These are phyloP conservation scores for Cynara cardunculus DNA, from an alignment of 129 eudicot genomes.

Conservation along the genomic window DNA sequence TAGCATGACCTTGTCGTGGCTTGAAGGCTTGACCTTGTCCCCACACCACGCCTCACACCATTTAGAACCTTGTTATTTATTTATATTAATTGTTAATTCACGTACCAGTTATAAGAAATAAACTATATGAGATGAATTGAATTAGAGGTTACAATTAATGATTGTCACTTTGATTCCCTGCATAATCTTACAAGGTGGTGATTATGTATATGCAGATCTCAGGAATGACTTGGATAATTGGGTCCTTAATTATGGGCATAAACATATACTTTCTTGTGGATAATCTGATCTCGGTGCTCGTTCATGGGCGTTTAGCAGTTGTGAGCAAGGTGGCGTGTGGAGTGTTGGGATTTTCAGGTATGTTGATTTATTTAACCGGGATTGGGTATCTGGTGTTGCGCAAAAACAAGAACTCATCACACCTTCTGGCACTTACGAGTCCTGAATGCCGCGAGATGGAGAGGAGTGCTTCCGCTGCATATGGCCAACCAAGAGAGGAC, in stretches of 20 bases:
- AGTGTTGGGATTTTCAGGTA: conserved; percentile 67
- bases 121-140: neutral
- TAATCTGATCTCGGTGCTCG: conserved; percentile 54
- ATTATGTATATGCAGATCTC: conserved; percentile 50
- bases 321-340: conserved; percentile 59
- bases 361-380: conserved; percentile 67
- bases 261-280: conserved; percentile 77
- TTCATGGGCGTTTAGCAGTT: conserved; percentile 47
- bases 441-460: conserved; percentile 43
- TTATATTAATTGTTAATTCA: neutral
- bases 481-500: conserved; percentile 70
- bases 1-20: neutral
- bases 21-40: neutral
- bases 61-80: neutral
- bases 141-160: neutral
- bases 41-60: neutral
- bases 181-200: neutral
- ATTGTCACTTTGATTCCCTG: neutral
- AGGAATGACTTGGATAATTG: conserved; percentile 77
- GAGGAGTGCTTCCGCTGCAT: conserved; percentile 17
- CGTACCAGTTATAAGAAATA: neutral
- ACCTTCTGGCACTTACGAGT: conserved; percentile 63
- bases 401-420: conserved; percentile 61
- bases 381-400: conserved; percentile 72
- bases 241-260: conserved; percentile 84